Percentiles rank a stretch among this genome's conserved stretches.
phyloP scores from a whole-genome alignment of 345 rosid species.

The Gossypium thurberi region DNA sequence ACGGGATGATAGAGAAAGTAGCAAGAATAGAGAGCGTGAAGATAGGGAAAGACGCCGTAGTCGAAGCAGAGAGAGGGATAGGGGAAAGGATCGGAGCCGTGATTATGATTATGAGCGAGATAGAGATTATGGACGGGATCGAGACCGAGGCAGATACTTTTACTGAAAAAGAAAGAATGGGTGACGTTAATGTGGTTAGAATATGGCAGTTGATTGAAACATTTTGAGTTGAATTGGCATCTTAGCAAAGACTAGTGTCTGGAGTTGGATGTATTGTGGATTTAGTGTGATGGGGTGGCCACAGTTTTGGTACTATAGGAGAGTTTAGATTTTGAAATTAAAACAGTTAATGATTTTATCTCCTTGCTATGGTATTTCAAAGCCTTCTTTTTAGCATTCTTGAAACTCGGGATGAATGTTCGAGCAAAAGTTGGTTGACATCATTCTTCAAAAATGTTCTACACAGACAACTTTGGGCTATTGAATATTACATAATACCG shows the following conservation, averaged over 20 bases:
- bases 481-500: too few relatives aligned
- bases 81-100: slow-evolving; percentile 44
- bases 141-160: slow-evolving; percentile 38
- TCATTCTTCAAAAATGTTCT: too few relatives aligned
- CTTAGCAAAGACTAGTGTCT: not conserved
- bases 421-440: too few relatives aligned
- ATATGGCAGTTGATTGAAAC: not conserved
- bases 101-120: slow-evolving; percentile 49
- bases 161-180: slow-evolving; percentile 22
- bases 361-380: too few relatives aligned
- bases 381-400: too few relatives aligned
- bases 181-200: not conserved
- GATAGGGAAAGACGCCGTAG: slow-evolving; percentile 64
- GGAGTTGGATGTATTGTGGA: not conserved
- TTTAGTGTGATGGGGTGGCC: too few relatives aligned
- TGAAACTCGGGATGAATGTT: too few relatives aligned
- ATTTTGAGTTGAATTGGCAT: not conserved
- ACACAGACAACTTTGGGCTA: too few relatives aligned
- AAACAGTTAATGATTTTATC: too few relatives aligned
- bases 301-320: too few relatives aligned
- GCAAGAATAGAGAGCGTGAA: slow-evolving; percentile 47
- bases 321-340: too few relatives aligned
- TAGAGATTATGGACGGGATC: slow-evolving; percentile 51
- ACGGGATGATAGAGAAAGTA: slow-evolving; percentile 43
- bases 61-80: slow-evolving; percentile 61